Conservation (phyloP, 2,329 filamentous ascomycete species). For the Neofusicoccum ribis region DNA sequence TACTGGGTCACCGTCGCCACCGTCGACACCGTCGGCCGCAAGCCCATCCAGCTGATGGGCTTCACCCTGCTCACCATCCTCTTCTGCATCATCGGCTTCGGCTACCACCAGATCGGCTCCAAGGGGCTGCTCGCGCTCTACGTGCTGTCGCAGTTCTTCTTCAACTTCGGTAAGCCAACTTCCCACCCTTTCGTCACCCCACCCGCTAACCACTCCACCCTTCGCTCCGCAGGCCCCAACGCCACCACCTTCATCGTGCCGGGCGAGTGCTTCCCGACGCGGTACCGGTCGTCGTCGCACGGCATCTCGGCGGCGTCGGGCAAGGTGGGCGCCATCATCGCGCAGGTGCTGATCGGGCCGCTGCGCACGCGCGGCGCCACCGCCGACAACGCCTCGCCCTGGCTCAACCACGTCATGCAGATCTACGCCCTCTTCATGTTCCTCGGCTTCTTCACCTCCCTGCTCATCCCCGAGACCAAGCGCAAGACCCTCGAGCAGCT, state of each 20-base stretch:
- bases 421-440: conserved; percentile 83
- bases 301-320: conserved; percentile 51
- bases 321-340: conserved; percentile 52
- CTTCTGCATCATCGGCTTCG: conserved; percentile 53
- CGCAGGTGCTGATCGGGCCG: conserved; percentile 51
- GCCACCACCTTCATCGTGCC: conserved; percentile 54
- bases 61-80: conserved; percentile 50
- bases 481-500: conserved; percentile 71
- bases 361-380: conserved; percentile 56
- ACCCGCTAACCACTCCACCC: neutral
- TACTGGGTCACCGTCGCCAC: conserved; percentile 79
- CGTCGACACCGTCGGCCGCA: conserved; percentile 73
- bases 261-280: conserved; percentile 54
- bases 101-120: conserved; percentile 45
- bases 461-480: conserved; percentile 78
- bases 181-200: conserved; percentile 21
- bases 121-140: conserved; percentile 48
- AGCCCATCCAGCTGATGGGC: conserved; percentile 69
- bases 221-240: conserved; percentile 40
- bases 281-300: conserved; percentile 50
- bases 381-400: conserved; percentile 56
- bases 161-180: conserved; percentile 48
- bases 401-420: conserved; percentile 73
- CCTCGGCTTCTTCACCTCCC: conserved; percentile 64
- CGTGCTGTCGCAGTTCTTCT: conserved; percentile 53